Conservation (phyloP, 2,329 filamentous ascomycete genomes). For the Aspergillus tanneri region DNA sequence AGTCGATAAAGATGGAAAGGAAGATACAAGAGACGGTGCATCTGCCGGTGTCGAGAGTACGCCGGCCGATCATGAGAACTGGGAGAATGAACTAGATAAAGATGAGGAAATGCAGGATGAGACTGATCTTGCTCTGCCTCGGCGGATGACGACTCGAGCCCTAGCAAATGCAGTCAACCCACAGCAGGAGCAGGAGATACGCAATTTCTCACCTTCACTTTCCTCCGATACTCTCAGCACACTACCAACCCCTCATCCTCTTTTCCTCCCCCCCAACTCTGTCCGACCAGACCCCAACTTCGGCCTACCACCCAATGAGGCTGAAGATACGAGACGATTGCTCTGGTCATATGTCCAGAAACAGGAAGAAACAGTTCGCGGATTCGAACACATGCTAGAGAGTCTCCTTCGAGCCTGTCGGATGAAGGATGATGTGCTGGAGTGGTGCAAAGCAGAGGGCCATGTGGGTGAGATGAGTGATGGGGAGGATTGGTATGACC, state of each 20-base stretch:
- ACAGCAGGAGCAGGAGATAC: constrained; percentile 27
- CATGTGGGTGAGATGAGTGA: constrained; percentile 67
- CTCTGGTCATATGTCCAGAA: constrained; percentile 65
- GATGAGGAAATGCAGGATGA: constrained; percentile 37
- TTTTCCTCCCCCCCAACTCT: constrained; percentile 56
- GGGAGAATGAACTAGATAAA: constrained; percentile 26
- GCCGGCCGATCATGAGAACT: constrained; percentile 1
- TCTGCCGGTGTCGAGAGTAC: constrained; percentile 4
- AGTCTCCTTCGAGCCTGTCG: constrained; percentile 60
- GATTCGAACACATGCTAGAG: constrained; percentile 55
- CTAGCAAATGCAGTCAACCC: constrained; percentile 40
- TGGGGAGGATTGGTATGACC: constrained; percentile 67
- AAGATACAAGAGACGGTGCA: constrained; percentile 15
- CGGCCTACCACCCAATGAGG: constrained; percentile 58
- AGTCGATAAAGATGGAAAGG: constrained; percentile 15
- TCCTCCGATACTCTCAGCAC: constrained; percentile 33
- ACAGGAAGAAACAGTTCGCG: constrained; percentile 62
- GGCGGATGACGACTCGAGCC: constrained; percentile 49
- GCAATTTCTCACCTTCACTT: constrained; percentile 23
- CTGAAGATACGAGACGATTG: constrained; percentile 61
- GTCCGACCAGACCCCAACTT: constrained; percentile 55
- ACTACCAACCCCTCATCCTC: constrained; percentile 51
- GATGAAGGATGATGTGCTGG: constrained; percentile 59
- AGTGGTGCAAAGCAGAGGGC: constrained; percentile 62
- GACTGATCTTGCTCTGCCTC: constrained; percentile 41